Evolutionary conservation across 1,284 basidiomycete species (phyloP).

Genomic region (Leucoagaricus sp.): DNA sequence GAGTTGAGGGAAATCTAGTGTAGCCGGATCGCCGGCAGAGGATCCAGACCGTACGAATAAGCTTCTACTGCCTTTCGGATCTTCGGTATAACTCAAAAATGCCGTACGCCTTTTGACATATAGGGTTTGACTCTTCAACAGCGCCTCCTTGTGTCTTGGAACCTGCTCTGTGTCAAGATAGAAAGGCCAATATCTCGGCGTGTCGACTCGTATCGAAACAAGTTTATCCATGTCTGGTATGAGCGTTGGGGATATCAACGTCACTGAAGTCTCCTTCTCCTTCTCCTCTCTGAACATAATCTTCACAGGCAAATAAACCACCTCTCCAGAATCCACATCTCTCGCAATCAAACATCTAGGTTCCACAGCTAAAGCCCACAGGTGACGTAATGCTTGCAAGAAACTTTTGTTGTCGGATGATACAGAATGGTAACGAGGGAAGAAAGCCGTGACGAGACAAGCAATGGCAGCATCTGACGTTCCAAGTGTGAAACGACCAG

Average conservation of each 20-base stretch:
- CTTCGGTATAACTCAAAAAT: conserved; percentile 90
- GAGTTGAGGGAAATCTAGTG: conserved; percentile 79
- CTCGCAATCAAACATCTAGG: conserved; percentile 90
- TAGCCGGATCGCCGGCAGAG: conserved; percentile 74
- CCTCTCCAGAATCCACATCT: conserved; percentile 88
- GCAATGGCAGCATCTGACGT: conserved; percentile 92
- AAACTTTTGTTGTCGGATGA: conserved; percentile 91
- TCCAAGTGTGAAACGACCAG: conserved; percentile 90
- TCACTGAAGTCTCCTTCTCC: conserved; percentile 50
- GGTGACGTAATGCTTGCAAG: conserved; percentile 90
- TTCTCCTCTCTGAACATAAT: conserved; percentile 65
- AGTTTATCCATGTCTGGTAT: conserved; percentile 86
- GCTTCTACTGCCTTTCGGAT: conserved; percentile 90
- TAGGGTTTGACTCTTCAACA: conserved; percentile 79
- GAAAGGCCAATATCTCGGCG: conserved; percentile 93
- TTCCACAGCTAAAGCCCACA: conserved; percentile 96
- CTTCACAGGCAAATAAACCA: conserved; percentile 90
- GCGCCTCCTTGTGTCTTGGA: conserved; percentile 65
- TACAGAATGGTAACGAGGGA: conserved; percentile 80
- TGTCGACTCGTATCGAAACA: conserved; percentile 82
- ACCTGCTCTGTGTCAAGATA: conserved; percentile 74
- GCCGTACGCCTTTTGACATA: conserved; percentile 93
- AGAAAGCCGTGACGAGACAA: conserved; percentile 87
- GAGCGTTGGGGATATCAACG: conserved; percentile 88
- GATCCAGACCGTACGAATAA: conserved; percentile 81